Percentiles rank a stretch among this genome's conserved stretches.
phyloP scores from a whole-genome alignment of 257 asterid genomes.

The Nicotiana benthamiana region DNA sequence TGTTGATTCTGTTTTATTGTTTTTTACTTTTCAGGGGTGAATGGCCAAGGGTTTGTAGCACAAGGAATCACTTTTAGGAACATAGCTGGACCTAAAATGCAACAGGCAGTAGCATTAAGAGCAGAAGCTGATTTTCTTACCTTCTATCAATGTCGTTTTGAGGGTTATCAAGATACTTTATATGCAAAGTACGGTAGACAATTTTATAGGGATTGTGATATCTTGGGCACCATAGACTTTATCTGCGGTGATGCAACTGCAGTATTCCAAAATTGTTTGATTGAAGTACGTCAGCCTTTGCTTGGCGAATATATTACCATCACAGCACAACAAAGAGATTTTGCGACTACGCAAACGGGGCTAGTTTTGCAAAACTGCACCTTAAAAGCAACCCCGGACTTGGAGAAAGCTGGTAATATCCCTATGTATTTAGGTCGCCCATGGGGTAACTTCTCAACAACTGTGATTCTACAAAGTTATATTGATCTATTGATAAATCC shows the following conservation, averaged over 20 bases:
- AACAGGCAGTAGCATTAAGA: neutral
- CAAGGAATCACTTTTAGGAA: constrained; percentile 4
- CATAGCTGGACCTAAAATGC: neutral
- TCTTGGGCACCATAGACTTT: constrained; percentile 14
- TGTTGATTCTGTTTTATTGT: too few species aligned
- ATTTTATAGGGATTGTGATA: constrained; percentile 11
- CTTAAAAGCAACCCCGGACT: neutral
- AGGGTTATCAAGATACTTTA: constrained; percentile 18
- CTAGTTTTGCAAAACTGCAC: constrained; percentile 1
- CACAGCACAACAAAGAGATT: neutral
- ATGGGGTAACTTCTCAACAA: neutral
- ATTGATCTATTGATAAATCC: neutral
- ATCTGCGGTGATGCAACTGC: constrained; percentile 3
- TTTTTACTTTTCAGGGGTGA: neutral
- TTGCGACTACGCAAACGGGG: neutral
- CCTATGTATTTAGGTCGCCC: constrained; percentile 12
- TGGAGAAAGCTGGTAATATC: rapidly evolving
- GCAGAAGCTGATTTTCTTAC: neutral
- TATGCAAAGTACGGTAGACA: neutral
- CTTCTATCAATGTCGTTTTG: constrained; percentile 9
- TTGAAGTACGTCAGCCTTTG: neutral
- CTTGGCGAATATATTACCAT: neutral
- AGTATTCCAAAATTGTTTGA: constrained; percentile 1
- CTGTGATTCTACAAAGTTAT: neutral
- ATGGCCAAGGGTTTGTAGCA: neutral